Base-by-base conservation (phyloP, 2,329 filamentous ascomycete genomes). In the Cercospora beticola region DNA sequence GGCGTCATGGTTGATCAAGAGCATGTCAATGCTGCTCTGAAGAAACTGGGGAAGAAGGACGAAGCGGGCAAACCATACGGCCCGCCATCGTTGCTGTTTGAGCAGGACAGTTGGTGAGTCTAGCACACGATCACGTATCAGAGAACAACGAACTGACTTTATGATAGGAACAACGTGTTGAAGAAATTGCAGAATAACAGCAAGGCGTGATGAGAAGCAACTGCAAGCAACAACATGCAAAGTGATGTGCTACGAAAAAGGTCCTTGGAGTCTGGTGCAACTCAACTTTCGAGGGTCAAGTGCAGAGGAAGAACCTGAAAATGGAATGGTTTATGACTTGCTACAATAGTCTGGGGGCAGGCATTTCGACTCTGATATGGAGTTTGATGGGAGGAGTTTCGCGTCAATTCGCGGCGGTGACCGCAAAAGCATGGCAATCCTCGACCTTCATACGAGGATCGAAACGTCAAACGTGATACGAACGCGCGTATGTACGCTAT, bases 1-100 rank as follows among this genome's bases (percentile, higher is more conserved):
- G 94, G 95, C 16, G 92, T 96, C 12, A 92, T 97, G 18, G 92
- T 99, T 26, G 90, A 93, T 70, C 90, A 97, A 81, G 88, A 88
- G 65, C 94, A 98, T 76, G 97, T 98, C 74, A 91, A 97, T 77
- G 87, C 80, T 46, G 82, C 83, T 5, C 78, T 85, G 64, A 80
- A 82, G 75, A 82, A 82, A 62, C 71, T 85, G 28, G 78, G 79
- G 49, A 76, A 79, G 31, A 76, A 78, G 65, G 71, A 74, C 26
- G 68, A 69, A 28, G 49, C 66, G 28, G 66, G 62, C 28, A 69
- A 68, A 40, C 62, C 68, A 2, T 65, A 46, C 30, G 63, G 59
- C n/a, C 56, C 59, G 16, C 64, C 63, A 9, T 49, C 61, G 18
- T 62, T 71, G 60, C 49, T 69, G 62, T 71, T 71, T 33, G 69